Evolutionary conservation across 805 yeast species (phyloP).

Genomic region (Monosporozyma yasuniensis): DNA sequence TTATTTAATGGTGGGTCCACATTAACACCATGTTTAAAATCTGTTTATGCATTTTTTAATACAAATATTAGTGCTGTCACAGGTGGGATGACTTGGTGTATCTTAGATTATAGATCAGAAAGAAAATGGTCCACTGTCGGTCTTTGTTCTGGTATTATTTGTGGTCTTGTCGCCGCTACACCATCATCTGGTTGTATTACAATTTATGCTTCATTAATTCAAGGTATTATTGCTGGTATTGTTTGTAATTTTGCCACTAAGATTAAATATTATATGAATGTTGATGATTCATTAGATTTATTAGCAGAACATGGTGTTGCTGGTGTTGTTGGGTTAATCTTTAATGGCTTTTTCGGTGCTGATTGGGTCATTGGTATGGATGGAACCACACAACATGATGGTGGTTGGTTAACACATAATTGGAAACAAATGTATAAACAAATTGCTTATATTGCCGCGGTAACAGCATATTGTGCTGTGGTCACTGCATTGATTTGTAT

Average conservation of each 20-base stretch:
- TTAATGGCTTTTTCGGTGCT: conserved; percentile 82
- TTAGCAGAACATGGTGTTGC: conserved; percentile 99
- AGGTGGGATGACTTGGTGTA: conserved; percentile 88
- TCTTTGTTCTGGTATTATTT: conserved; percentile 87
- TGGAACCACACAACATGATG: conserved; percentile 71
- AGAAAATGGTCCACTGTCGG: conserved; percentile 93
- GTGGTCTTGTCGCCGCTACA: conserved; percentile 95
- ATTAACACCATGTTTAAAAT: conserved; percentile 69
- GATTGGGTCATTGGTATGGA: conserved; percentile 86
- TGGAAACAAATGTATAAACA: conserved; percentile 89
- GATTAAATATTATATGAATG: conserved; percentile 66
- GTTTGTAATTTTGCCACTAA: conserved; percentile 88
- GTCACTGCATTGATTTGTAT: conserved; percentile 72
- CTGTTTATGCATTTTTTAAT: conserved; percentile 85
- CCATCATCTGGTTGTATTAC: conserved; percentile 91
- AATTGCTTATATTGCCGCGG: conserved; percentile 71
- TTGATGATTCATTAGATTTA: conserved; percentile 90
- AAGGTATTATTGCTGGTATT: conserved; percentile 73
- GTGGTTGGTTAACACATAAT: conserved; percentile 90
- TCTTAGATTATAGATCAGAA: conserved; percentile 80
- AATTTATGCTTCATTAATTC: conserved; percentile 78
- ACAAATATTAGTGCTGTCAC: conserved; percentile 83
- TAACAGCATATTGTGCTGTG: conserved; percentile 62
- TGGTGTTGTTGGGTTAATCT: conserved; percentile 82
- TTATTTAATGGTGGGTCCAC: conserved; percentile 92